These are phyloP conservation scores for Scenedesmus sp. DNA, from an alignment of 163 green algal species.

Conservation along the genomic window DNA sequence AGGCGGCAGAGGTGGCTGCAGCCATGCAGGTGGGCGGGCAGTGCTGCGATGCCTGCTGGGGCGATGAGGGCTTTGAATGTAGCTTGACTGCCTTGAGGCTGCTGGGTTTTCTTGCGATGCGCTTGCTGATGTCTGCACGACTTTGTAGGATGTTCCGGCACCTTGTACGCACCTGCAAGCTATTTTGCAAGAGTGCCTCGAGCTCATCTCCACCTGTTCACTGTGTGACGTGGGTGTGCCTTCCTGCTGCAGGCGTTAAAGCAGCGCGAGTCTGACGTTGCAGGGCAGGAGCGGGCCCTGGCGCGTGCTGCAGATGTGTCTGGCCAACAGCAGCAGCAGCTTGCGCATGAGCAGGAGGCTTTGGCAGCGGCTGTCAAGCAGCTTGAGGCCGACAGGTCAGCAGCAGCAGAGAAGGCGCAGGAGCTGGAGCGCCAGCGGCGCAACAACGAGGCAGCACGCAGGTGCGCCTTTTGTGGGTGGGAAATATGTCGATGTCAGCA, in stretches of 20 bases:
- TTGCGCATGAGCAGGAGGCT: slow-evolving; percentile 34
- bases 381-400: slow-evolving; percentile 55
- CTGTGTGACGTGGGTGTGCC: background rate
- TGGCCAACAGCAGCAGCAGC: slow-evolving; percentile 54
- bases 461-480: background rate
- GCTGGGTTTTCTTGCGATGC: background rate
- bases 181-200: background rate
- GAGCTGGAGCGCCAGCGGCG: slow-evolving; percentile 49
- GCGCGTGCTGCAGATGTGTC: slow-evolving; percentile 16
- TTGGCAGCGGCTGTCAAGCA: slow-evolving; percentile 35
- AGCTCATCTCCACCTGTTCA: background rate
- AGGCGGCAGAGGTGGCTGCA: slow-evolving; percentile 50
- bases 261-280: slow-evolving; percentile 41
- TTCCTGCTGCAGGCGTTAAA: slow-evolving; percentile 38
- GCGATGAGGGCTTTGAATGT: background rate
- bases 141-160: background rate
- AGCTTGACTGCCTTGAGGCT: background rate
- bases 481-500: too few species aligned
- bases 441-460: slow-evolving; percentile 39
- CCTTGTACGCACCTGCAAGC: background rate
- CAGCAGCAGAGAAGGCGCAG: slow-evolving; percentile 52
- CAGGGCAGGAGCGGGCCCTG: slow-evolving; percentile 61
- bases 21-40: slow-evolving; percentile 6
- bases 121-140: background rate
- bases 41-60: background rate